phyloP scores from a whole-genome alignment of 2,329 filamentous ascomycete genomes.

The Aspergillus pseudotamarii region DNA sequence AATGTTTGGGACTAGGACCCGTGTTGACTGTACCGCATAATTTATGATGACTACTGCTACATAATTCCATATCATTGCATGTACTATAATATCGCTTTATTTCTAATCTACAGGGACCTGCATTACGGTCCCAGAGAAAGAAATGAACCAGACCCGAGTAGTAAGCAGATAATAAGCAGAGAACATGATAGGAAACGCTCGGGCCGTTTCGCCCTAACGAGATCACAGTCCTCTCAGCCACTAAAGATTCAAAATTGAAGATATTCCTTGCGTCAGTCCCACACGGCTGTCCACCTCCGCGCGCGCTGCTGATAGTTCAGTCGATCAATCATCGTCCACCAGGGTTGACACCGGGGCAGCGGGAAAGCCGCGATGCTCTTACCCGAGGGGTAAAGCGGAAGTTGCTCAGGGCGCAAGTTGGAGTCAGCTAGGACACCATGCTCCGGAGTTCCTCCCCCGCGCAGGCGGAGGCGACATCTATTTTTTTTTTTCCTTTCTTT shows the following conservation, averaged over 20 bases:
- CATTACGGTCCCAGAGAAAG: not conserved
- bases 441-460: not conserved
- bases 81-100: not conserved
- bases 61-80: not conserved
- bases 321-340: slow-evolving; percentile 8
- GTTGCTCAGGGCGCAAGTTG: too few relatives aligned
- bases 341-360: not conserved
- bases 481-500: too few relatives aligned
- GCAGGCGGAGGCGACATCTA: not conserved
- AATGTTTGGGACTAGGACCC: too few relatives aligned
- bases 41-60: not conserved
- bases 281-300: not conserved
- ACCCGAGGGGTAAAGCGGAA: not conserved
- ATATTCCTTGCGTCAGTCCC: slow-evolving; percentile 6
- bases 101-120: not conserved
- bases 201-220: slow-evolving; percentile 9
- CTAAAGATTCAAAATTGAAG: not conserved
- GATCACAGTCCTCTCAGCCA: not conserved
- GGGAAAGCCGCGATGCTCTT: not conserved
- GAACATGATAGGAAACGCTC: slow-evolving; percentile 9
- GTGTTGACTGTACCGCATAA: not conserved
- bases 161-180: not conserved
- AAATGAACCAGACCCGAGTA: not conserved
- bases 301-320: slow-evolving; percentile 6
- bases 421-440: too few relatives aligned